These are phyloP conservation scores for Cutaneotrichosporon curvatum DNA, from an alignment of 1,284 basidiomycete genomes.

Conservation along the genomic window DNA sequence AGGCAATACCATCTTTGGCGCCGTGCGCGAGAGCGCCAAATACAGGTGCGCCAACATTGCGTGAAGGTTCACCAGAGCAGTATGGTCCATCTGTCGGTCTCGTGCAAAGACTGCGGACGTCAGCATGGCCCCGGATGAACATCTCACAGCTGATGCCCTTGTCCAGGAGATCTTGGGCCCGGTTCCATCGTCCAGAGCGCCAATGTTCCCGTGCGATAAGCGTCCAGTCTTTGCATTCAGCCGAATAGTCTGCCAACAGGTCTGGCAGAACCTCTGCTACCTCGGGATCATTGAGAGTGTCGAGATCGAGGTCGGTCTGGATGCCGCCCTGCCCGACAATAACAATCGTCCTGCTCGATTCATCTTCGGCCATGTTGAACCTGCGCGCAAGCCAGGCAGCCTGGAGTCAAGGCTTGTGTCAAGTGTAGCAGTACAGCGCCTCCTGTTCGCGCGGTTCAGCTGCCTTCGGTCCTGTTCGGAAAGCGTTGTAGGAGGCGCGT, in stretches of 20 bases:
- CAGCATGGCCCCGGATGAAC: neutral
- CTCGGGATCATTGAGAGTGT: slow-evolving; percentile 39
- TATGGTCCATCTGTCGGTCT: slow-evolving; percentile 44
- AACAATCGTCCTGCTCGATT: slow-evolving; percentile 17
- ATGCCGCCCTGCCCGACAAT: slow-evolving; percentile 38
- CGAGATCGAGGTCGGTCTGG: slow-evolving; percentile 45
- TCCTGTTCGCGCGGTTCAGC: too few relatives aligned
- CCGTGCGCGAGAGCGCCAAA: slow-evolving; percentile 65
- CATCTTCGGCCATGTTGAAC: slow-evolving; percentile 18
- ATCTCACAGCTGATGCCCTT: slow-evolving; percentile 42
- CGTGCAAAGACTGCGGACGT: slow-evolving; percentile 24
- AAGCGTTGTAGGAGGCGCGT: too few relatives aligned
- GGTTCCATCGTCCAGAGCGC: slow-evolving; percentile 30
- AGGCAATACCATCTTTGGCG: slow-evolving; percentile 67
- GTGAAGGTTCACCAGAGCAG: slow-evolving; percentile 55
- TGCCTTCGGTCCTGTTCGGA: too few relatives aligned
- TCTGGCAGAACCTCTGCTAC: slow-evolving; percentile 41
- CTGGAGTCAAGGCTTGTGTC: too few relatives aligned
- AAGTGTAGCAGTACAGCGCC: too few relatives aligned
- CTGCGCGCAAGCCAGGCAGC: neutral
- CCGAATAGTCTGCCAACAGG: slow-evolving; percentile 37
- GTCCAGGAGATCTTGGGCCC: slow-evolving; percentile 39
- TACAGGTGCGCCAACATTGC: slow-evolving; percentile 75
- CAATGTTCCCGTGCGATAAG: slow-evolving; percentile 45
- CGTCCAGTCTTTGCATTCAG: slow-evolving; percentile 46